phyloP scores from a whole-genome alignment of 2,329 filamentous ascomycete genomes.

The Xylariales sp. region DNA sequence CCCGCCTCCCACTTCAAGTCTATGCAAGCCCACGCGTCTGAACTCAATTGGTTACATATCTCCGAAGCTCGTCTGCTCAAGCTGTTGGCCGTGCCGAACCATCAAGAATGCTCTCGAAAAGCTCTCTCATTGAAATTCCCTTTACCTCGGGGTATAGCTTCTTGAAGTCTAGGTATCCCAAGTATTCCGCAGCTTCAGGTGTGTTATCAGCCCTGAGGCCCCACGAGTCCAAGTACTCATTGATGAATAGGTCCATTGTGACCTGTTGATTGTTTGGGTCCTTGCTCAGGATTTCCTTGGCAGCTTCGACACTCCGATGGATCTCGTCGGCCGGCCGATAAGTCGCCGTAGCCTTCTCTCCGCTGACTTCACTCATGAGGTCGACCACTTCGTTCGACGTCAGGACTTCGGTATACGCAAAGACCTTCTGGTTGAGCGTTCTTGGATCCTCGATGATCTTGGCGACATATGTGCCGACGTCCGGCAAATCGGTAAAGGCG shows the following conservation, averaged over 20 bases:
- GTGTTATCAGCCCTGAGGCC: slow-evolving; percentile 44
- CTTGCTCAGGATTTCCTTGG: not conserved
- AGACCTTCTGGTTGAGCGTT: slow-evolving; percentile 46
- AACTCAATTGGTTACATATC: no score
- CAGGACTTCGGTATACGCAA: slow-evolving; percentile 39
- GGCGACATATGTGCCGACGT: slow-evolving; percentile 45
- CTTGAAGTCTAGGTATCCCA: slow-evolving; percentile 47
- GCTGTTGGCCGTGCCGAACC: no score
- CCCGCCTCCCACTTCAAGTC: no score
- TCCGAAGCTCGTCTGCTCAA: no score
- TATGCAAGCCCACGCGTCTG: no score
- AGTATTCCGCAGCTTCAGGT: slow-evolving; percentile 46
- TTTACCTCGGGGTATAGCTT: slow-evolving; percentile 50
- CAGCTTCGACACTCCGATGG: not conserved
- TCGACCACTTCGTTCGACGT: slow-evolving; percentile 39
- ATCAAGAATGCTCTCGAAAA: slow-evolving; percentile 2
- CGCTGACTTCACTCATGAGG: slow-evolving; percentile 38
- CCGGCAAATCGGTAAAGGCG: slow-evolving; percentile 39
- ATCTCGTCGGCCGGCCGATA: slow-evolving; percentile 11
- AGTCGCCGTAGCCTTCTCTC: slow-evolving; percentile 30
- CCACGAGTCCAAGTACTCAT: slow-evolving; percentile 1
- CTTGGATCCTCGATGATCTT: slow-evolving; percentile 42
- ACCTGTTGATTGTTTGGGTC: slow-evolving; percentile 7
- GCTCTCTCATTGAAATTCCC: slow-evolving; percentile 19
- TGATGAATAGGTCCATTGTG: not conserved